Conservation (phyloP, 345 rosid genomes). For the Euphorbia pulcherrima region DNA sequence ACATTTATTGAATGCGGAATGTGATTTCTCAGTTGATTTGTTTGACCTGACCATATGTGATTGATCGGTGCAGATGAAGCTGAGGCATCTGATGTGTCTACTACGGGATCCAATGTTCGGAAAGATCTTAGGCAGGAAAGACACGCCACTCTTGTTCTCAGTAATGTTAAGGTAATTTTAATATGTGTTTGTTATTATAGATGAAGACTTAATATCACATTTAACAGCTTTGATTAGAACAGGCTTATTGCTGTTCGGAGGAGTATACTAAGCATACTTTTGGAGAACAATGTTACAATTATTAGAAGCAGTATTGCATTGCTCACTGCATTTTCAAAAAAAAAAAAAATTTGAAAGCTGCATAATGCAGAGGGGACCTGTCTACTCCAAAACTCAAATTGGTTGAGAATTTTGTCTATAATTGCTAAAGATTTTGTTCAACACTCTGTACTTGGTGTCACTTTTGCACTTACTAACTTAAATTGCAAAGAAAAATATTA, state of each 20-base stretch:
- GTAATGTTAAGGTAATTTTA: slow-evolving; percentile 72
- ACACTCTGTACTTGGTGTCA: neutral
- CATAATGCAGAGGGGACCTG: neutral
- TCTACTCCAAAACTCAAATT: neutral
- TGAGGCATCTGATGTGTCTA: slow-evolving; percentile 39
- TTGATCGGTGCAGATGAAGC: slow-evolving; percentile 43
- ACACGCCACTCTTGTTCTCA: slow-evolving; percentile 89
- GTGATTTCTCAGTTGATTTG: neutral
- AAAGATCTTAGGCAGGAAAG: slow-evolving; percentile 97
- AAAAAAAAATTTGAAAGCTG: neutral
- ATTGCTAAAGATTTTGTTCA: neutral
- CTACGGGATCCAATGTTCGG: slow-evolving; percentile 61
- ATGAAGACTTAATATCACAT: no score
- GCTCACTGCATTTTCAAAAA: neutral
- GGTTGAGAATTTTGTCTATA: neutral
- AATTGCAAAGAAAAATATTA: neutral
- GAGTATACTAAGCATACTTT: neutral
- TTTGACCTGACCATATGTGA: neutral
- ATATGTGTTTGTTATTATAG: no score
- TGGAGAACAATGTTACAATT: neutral
- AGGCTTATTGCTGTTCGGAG: neutral
- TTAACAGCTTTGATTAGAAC: neutral
- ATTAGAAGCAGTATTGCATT: neutral
- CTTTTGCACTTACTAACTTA: neutral
- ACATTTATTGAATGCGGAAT: neutral